A percentile compares a stretch with the other conserved stretches of the same genome.
phyloP scores from a whole-genome alignment of 352 stramenopile species.

The Pythium sukuiense region DNA sequence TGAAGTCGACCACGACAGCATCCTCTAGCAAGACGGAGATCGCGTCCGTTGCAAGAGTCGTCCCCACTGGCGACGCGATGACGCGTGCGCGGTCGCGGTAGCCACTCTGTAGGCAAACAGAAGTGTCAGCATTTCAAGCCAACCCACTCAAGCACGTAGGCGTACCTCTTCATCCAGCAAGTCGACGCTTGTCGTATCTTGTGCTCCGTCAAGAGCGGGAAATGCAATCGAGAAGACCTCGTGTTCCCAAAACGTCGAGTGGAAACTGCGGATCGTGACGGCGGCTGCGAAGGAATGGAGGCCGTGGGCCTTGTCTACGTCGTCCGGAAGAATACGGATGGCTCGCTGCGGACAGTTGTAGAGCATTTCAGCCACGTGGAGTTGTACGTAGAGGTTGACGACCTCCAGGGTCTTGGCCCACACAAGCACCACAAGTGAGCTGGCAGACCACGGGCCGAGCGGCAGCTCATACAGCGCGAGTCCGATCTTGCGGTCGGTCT shows the following conservation, averaged over 20 bases:
- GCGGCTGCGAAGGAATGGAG: conserved; percentile 52
- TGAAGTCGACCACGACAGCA: conserved; percentile 55
- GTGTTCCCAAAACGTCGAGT: conserved; percentile 48
- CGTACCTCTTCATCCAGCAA: conserved; percentile 42
- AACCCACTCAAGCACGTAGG: not conserved
- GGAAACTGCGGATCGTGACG: conserved; percentile 43
- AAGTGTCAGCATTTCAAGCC: not conserved
- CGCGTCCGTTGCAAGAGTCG: conserved; percentile 42
- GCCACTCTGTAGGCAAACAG: conserved; percentile 15
- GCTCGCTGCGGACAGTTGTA: conserved; percentile 37
- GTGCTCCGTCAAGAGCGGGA: not conserved
- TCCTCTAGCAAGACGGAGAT: conserved; percentile 40
- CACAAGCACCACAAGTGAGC: conserved; percentile 50
- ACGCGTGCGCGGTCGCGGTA: conserved; percentile 45
- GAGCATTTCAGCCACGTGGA: conserved; percentile 48
- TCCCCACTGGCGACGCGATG: conserved; percentile 22
- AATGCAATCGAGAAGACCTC: conserved; percentile 40
- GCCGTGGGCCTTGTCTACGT: conserved; percentile 43
- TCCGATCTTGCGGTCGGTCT: conserved; percentile 41
- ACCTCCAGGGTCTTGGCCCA: conserved; percentile 47
- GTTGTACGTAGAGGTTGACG: conserved; percentile 46
- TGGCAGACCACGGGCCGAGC: conserved; percentile 38
- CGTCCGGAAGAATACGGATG: conserved; percentile 33
- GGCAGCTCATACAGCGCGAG: conserved; percentile 54
- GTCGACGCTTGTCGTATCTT: conserved; percentile 21